Evolutionary conservation across 2,329 filamentous ascomycete species (phyloP).

Genomic region (Stagonosporopsis cucurbitacearum): DNA sequence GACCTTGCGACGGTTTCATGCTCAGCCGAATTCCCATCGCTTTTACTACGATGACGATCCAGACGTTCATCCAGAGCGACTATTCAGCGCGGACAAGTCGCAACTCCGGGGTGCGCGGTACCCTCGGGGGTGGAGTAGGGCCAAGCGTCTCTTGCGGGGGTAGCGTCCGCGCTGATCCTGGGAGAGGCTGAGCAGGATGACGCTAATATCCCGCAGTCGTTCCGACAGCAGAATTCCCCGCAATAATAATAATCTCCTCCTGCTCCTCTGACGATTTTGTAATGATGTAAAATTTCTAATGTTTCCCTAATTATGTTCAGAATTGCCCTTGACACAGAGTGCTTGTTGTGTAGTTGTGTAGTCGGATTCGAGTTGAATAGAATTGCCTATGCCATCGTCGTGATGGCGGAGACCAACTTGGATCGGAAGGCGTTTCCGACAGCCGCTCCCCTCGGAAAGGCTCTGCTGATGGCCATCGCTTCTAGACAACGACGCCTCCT

Average conservation of each 20-base stretch:
- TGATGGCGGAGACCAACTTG: neutral
- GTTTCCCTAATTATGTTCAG: neutral
- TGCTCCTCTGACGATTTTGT: neutral
- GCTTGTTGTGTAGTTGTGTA: neutral
- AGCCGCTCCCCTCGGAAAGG: neutral
- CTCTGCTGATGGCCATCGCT: neutral
- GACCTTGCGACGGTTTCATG: neutral
- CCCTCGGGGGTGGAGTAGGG: conserved; percentile 1
- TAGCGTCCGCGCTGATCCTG: neutral
- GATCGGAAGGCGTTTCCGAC: conserved; percentile 3
- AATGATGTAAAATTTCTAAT: no score
- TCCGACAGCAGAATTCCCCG: neutral
- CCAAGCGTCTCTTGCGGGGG: neutral
- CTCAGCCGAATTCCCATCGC: neutral
- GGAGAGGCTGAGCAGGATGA: neutral
- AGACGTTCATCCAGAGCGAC: neutral
- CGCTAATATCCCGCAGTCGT: neutral
- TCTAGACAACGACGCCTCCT: neutral
- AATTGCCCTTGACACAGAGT: neutral
- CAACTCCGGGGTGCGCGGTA: neutral
- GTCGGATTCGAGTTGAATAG: neutral
- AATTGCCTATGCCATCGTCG: neutral
- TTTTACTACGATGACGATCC: neutral
- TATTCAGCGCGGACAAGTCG: neutral
- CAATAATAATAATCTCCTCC: neutral